A percentile compares a stretch with the other conserved stretches of the same genome.
phyloP scores from a whole-genome alignment of 352 stramenopile genomes.

The Peronosclerospora sorghi region DNA sequence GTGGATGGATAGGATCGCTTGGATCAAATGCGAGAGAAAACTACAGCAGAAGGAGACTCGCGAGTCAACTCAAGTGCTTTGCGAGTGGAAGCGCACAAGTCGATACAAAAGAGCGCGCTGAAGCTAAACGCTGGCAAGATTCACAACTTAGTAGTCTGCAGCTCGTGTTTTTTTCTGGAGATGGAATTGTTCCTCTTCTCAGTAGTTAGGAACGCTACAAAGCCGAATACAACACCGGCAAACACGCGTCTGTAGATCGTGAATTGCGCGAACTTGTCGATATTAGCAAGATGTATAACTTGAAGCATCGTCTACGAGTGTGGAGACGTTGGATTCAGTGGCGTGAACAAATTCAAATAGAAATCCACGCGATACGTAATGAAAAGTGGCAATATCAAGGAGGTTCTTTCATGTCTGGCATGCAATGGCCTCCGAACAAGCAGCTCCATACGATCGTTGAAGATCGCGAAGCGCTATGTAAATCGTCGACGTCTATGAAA shows the following conservation, averaged over 20 bases:
- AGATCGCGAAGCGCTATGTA: slow-evolving; percentile 44
- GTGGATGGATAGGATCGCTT: slow-evolving; percentile 25
- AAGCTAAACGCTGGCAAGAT: slow-evolving; percentile 16
- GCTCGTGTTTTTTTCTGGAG: slow-evolving; percentile 25
- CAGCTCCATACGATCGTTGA: slow-evolving; percentile 33
- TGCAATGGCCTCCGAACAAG: slow-evolving; percentile 19
- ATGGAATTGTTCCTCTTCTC: slow-evolving; percentile 42
- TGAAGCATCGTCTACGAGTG: slow-evolving; percentile 14
- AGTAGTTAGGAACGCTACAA: slow-evolving; percentile 16
- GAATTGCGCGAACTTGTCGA: slow-evolving; percentile 24
- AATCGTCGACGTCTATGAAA: slow-evolving; percentile 51
- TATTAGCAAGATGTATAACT: slow-evolving; percentile 11
- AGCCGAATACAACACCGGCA: not conserved
- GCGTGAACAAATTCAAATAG: slow-evolving; percentile 9
- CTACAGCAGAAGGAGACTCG: slow-evolving; percentile 1
- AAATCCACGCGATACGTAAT: slow-evolving; percentile 12
- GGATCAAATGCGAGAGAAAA: slow-evolving; percentile 7
- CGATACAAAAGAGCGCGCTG: slow-evolving; percentile 10
- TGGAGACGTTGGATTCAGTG: slow-evolving; percentile 29
- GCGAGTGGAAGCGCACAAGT: slow-evolving; percentile 17
- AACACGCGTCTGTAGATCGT: slow-evolving; percentile 5
- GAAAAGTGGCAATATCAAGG: slow-evolving; percentile 15
- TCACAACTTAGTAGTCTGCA: slow-evolving; percentile 9
- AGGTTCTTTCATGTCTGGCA: slow-evolving; percentile 36
- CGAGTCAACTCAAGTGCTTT: slow-evolving; percentile 13